Base-by-base conservation (phyloP, 768 basidiomycete genomes). In the Galerina sulciceps region DNA sequence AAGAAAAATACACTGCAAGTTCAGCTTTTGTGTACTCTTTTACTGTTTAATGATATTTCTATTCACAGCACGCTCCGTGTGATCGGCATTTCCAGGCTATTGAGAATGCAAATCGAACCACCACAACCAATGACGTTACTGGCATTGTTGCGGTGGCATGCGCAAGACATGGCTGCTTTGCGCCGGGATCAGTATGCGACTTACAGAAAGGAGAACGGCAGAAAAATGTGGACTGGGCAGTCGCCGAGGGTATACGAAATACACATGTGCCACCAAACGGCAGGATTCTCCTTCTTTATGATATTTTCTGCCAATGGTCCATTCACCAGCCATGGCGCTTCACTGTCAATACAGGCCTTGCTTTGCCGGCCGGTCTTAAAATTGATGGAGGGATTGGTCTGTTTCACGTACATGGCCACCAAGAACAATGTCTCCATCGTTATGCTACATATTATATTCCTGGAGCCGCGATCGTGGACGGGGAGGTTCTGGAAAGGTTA, bases 81-180 rank as follows among this genome's bases (percentile, higher is more conserved):
- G 45, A 31, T 22, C 23, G 34, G 26, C 45, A 55, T 26, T 55
- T 42, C 26, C 40, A 44, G 26, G 42, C 52, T 4, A 10, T 18
- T 4, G 11, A 20, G 5, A n/a, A 15, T 5, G 40, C 17, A 2
- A 26, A 20, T 22, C 40, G 14, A 15, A 23, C 22, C 5, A 13
- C 10, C 3, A 4, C 38, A 6, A 18, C n/a, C 6, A 41, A 17
- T 5, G 38, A 23, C 23, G 38, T 26, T 6, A 40, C 36, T 10
- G 53, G 41, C 6, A 43, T 47, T 3, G 54, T 15, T 10, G 44
- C 22, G 35, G 34, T 18, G 3, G 44, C 54, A 6, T 55, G 54
- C 22, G 54, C 45, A 10, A 9, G 54, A 9, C 54, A 55, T 37
- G 45, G 54, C 11, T 55, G 43, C 18, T 55, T 47, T 15, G 43